Conservation (phyloP, 768 basidiomycete species). For the Mycena leptocephala region DNA sequence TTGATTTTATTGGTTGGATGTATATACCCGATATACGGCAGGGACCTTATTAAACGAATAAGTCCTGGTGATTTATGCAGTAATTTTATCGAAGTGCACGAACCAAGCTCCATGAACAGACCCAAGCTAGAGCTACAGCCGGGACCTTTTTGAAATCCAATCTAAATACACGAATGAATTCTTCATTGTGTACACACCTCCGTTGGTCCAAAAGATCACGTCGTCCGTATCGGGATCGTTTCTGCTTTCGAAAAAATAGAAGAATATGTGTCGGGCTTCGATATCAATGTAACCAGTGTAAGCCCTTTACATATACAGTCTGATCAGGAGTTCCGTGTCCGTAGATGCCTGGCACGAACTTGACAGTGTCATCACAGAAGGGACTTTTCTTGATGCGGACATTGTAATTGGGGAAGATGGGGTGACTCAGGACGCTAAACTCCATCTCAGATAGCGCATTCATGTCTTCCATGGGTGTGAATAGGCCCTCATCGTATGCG, state of each 20-base stretch:
- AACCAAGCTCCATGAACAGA: conserved; percentile 81
- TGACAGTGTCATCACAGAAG: conserved; percentile 60
- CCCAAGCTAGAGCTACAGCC: conserved; percentile 67
- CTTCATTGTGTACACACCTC: conserved; percentile 48
- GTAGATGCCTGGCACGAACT: conserved; percentile 41
- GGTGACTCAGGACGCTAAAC: conserved; percentile 60
- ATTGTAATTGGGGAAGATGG: conserved; percentile 59
- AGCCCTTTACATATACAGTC: conserved; percentile 48
- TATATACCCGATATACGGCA: conserved; percentile 66
- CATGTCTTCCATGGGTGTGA: conserved; percentile 35
- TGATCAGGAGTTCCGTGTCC: too few species aligned
- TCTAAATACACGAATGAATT: neutral
- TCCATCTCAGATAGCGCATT: conserved; percentile 42
- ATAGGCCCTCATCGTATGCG: conserved; percentile 35
- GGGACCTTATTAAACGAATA: conserved; percentile 62
- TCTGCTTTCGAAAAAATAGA: conserved; percentile 86
- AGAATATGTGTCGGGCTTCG: conserved; percentile 75
- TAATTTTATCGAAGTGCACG: neutral
- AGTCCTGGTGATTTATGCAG: neutral
- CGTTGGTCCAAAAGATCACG: conserved; percentile 72
- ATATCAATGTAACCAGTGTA: conserved; percentile 83
- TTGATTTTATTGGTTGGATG: neutral
- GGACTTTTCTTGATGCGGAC: conserved; percentile 58
- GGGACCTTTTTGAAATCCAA: conserved; percentile 48
- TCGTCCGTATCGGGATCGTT: conserved; percentile 73